Conservation (phyloP, 805 yeast species). For the Sugiyamaella boreocaroliniensis region DNA sequence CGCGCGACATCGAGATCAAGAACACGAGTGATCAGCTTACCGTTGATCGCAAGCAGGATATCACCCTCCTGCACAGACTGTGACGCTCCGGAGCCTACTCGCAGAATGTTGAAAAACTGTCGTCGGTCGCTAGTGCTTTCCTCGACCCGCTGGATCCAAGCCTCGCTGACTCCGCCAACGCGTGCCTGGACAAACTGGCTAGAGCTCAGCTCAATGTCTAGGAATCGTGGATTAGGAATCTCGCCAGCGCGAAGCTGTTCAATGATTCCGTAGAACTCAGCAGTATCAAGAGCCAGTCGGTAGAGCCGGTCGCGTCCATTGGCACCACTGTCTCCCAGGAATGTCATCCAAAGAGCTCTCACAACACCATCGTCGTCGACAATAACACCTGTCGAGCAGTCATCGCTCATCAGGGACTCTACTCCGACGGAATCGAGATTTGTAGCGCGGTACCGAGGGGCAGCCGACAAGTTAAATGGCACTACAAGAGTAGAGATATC, state of each 20-base stretch:
- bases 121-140: conserved; percentile 55
- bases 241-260: conserved; percentile 42
- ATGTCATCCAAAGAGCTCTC: conserved; percentile 80
- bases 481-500: conserved; percentile 69
- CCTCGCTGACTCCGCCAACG: conserved; percentile 79
- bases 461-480: conserved; percentile 50
- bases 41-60: conserved; percentile 65
- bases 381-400: conserved; percentile 73
- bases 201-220: conserved; percentile 74
- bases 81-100: conserved; percentile 48
- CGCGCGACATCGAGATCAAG: conserved; percentile 54
- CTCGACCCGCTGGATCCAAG: conserved; percentile 70
- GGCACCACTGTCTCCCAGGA: conserved; percentile 61
- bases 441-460: conserved; percentile 81
- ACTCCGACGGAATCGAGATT: conserved; percentile 71
- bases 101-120: conserved; percentile 64
- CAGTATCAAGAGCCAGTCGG: conserved; percentile 70
- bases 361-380: conserved; percentile 73
- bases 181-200: conserved; percentile 69
- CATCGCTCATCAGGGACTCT: conserved; percentile 64
- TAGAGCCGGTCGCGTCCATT: conserved; percentile 54
- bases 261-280: conserved; percentile 55
- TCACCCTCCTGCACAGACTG: conserved; percentile 51
- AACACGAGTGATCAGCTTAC: conserved; percentile 53
- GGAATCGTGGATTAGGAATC: conserved; percentile 51